Percentiles rank a stretch among this genome's conserved stretches.
Conservation (phyloP, 345 rosid genomes). For the Trapa bicornis region DNA sequence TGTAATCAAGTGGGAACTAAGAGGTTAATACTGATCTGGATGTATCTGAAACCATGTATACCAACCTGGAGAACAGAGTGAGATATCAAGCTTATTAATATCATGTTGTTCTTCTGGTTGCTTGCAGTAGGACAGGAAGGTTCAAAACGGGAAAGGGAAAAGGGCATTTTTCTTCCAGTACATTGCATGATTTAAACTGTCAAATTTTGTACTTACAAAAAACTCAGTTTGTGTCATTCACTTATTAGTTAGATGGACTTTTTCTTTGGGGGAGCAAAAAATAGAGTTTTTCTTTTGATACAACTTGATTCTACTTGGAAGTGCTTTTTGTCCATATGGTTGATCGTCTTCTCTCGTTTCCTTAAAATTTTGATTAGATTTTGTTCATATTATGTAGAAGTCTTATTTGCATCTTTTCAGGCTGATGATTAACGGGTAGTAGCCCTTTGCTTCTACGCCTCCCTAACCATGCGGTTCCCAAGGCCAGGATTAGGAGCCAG, state of each 20-base stretch:
- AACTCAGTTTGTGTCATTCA: not conserved
- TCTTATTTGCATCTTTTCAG: conserved; percentile 22
- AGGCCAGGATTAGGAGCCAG: conserved; percentile 2
- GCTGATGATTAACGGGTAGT: conserved; percentile 20
- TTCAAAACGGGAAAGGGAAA: not conserved
- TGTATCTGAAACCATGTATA: not conserved
- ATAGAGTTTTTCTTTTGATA: not conserved
- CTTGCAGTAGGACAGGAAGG: not conserved
- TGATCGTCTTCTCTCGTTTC: not conserved
- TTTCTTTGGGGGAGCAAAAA: not conserved
- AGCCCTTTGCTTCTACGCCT: conserved; percentile 4
- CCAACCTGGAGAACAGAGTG: not conserved
- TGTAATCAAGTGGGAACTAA: not conserved
- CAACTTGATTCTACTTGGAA: not conserved
- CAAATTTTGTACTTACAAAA: not conserved
- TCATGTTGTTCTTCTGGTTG: not conserved
- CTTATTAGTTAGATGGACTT: not conserved
- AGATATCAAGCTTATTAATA: not conserved
- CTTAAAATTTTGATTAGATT: not conserved
- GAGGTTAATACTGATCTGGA: not conserved
- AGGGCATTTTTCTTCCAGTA: not conserved
- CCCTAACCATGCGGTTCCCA: not conserved
- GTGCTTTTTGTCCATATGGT: not conserved
- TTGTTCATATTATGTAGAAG: not conserved
- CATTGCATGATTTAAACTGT: not conserved